phyloP scores from a whole-genome alignment of 2,329 filamentous ascomycete genomes.

The Fusarium torreyae region DNA sequence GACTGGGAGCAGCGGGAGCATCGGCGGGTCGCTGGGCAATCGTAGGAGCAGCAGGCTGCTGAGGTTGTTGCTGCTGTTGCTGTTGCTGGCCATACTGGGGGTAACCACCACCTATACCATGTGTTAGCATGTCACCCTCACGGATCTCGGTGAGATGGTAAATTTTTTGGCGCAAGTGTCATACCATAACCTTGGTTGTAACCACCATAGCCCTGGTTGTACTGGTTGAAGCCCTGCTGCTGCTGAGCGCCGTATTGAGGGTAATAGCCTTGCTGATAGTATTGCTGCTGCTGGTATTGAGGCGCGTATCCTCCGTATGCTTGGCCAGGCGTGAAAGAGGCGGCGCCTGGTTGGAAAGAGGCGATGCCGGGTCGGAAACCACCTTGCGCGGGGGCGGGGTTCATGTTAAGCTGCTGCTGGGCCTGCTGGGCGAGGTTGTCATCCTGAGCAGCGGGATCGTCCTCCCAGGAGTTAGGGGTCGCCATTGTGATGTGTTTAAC shows the following conservation, averaged over 20 bases:
- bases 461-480: slow-evolving; percentile 95
- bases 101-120: slow-evolving; percentile 64
- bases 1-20: slow-evolving; percentile 61
- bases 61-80: slow-evolving; percentile 60
- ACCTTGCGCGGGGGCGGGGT: slow-evolving; percentile 64
- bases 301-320: slow-evolving; percentile 72
- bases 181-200: slow-evolving; percentile 64
- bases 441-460: slow-evolving; percentile 84
- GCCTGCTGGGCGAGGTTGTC: slow-evolving; percentile 84
- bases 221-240: slow-evolving; percentile 64
- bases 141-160: slow-evolving; percentile 10
- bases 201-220: slow-evolving; percentile 68
- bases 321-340: slow-evolving; percentile 81
- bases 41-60: slow-evolving; percentile 55
- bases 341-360: slow-evolving; percentile 81
- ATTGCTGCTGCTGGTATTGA: slow-evolving; percentile 67
- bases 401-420: slow-evolving; percentile 82
- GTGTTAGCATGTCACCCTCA: slow-evolving; percentile 32
- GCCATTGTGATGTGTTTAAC: slow-evolving; percentile 73
- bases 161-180: slow-evolving; percentile 35
- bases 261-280: slow-evolving; percentile 70
- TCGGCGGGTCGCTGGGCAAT: slow-evolving; percentile 48
- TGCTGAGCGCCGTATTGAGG: slow-evolving; percentile 68
- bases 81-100: slow-evolving; percentile 65
- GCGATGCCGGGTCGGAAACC: slow-evolving; percentile 68